These are phyloP conservation scores for Marvania coccoides DNA, from an alignment of 139 green algal species.

Conservation along the genomic window DNA sequence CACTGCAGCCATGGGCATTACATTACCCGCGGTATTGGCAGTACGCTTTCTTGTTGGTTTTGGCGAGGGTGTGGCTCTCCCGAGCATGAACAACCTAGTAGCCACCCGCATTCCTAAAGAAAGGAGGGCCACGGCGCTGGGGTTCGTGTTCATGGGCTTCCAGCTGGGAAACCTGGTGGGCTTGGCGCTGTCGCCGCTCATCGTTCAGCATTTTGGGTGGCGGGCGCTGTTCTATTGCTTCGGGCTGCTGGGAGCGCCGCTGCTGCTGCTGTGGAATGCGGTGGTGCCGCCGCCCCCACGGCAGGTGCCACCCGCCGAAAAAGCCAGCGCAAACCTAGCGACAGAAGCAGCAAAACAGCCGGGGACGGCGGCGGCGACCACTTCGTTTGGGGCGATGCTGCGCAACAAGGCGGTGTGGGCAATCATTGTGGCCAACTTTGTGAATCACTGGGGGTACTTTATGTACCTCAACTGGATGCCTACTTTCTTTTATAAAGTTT, in stretches of 20 bases:
- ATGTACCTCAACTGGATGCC: conserved; percentile 95
- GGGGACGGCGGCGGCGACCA: neutral
- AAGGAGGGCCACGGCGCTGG: conserved; percentile 53
- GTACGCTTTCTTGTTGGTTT: conserved; percentile 67
- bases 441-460: conserved; percentile 87
- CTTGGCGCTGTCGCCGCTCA: conserved; percentile 66
- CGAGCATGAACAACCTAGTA: conserved; percentile 89
- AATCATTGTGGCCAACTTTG: conserved; percentile 78
- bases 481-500: conserved; percentile 74
- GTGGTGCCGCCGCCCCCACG: conserved; percentile 34
- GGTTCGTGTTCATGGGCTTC: conserved; percentile 70
- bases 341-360: neutral
- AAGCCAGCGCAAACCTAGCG: neutral
- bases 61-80: conserved; percentile 88
- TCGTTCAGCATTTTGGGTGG: conserved; percentile 69
- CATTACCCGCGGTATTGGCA: conserved; percentile 55
- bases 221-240: conserved; percentile 71
- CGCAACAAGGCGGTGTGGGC: conserved; percentile 59
- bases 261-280: conserved; percentile 62
- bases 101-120: conserved; percentile 47
- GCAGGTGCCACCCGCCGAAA: neutral
- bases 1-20: conserved; percentile 31
- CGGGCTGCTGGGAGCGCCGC: conserved; percentile 56
- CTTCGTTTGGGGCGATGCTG: conserved; percentile 37
- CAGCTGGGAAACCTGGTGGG: conserved; percentile 78